Evolutionary conservation across 495 filamentous ascomycete genomes (phyloP).

Genomic region (Extremus antarcticus): DNA sequence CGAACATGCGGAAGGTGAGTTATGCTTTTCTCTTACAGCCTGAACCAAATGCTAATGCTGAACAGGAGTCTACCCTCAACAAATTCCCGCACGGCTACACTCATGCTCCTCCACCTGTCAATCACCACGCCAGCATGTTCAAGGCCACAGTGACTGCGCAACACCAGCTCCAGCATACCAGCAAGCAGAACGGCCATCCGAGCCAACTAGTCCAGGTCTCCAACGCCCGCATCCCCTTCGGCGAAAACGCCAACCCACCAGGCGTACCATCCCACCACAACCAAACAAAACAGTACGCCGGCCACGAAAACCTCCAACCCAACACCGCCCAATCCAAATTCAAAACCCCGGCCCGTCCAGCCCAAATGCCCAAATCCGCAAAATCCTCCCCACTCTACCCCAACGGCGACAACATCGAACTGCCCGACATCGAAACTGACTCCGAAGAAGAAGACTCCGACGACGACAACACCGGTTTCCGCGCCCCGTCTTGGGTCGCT

Average conservation of each 20-base stretch:
- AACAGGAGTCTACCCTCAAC: conserved; percentile 43
- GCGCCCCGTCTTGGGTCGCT: conserved; percentile 70
- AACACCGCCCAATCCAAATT: conserved; percentile 38
- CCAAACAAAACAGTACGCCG: conserved; percentile 9
- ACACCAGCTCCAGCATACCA: conserved; percentile 39
- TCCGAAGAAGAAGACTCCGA: conserved; percentile 69
- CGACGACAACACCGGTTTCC: conserved; percentile 34
- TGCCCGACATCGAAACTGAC: conserved; percentile 83
- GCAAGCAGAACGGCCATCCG: conserved; percentile 53
- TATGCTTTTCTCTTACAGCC: neutral
- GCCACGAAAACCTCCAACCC: conserved; percentile 39
- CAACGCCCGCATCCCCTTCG: conserved; percentile 83
- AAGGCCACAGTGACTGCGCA: conserved; percentile 34
- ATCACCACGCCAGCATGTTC: conserved; percentile 36
- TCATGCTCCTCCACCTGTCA: conserved; percentile 41
- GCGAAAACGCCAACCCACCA: conserved; percentile 38
- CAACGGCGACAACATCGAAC: conserved; percentile 67
- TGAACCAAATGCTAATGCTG: conserved; percentile 1
- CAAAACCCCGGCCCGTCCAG: conserved; percentile 42
- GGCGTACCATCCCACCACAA: conserved; percentile 5
- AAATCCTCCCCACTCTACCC: conserved; percentile 70
- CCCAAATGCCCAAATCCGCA: conserved; percentile 37
- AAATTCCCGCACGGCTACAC: conserved; percentile 54
- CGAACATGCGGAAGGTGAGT: conserved; percentile 63
- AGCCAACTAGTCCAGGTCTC: conserved; percentile 72